phyloP scores from a whole-genome alignment of 2,329 filamentous ascomycete genomes.

The Cladorrhinum sp. region DNA sequence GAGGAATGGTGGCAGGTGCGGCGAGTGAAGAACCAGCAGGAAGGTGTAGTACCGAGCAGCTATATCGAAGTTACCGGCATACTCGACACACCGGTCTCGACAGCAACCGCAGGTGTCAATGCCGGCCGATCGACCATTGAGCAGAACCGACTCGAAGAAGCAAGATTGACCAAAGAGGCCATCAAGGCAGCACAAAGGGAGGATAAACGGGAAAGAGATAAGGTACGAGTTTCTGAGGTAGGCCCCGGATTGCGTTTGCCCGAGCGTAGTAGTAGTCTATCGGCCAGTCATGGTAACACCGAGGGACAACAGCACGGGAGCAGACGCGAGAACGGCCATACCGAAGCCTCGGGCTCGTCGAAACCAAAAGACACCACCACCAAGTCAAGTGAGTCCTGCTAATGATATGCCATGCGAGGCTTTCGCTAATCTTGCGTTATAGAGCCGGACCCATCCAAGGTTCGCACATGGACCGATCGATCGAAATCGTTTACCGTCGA shows the following conservation, averaged over 20 bases:
- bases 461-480: conserved; percentile 91
- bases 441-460: conserved; percentile 81
- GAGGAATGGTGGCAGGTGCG: conserved; percentile 99
- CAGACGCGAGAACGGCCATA: conserved; percentile 63
- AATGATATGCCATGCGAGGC: neutral
- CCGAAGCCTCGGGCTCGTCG: conserved; percentile 51
- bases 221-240: conserved; percentile 62
- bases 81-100: conserved; percentile 48
- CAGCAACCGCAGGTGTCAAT: conserved; percentile 49
- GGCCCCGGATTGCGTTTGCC: conserved; percentile 73
- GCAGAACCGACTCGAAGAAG: conserved; percentile 75
- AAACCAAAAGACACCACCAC: conserved; percentile 54
- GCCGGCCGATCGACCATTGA: conserved; percentile 65
- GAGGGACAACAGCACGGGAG: conserved; percentile 61
- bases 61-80: conserved; percentile 86
- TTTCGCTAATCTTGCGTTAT: conserved; percentile 17
- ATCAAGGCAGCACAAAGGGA: conserved; percentile 58
- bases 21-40: conserved; percentile 84
- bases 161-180: conserved; percentile 77
- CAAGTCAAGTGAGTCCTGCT: conserved; percentile 66
- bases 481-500: conserved; percentile 96
- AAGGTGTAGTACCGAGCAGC: conserved; percentile 94
- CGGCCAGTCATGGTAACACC: conserved; percentile 61
- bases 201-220: conserved; percentile 61
- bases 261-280: conserved; percentile 75